phyloP scores from a whole-genome alignment of 345 rosid genomes.

The Dimocarpus longan region DNA sequence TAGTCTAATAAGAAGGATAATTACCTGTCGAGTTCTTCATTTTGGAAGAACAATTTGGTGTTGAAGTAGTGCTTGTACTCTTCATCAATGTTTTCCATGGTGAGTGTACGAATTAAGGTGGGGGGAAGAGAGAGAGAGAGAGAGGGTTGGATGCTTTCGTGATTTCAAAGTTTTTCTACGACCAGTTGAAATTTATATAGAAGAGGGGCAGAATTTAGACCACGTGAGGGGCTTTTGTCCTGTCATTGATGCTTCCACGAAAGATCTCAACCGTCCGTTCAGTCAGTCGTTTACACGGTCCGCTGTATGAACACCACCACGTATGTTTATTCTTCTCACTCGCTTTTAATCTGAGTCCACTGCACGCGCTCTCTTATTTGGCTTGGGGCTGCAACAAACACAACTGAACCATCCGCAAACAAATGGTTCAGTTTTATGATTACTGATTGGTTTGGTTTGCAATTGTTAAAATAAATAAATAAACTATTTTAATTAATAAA shows the following conservation, averaged over 20 bases:
- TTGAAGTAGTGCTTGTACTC: slow-evolving; percentile 36
- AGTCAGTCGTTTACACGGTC: neutral
- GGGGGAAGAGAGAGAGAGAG: neutral
- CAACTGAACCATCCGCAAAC: too few relatives aligned
- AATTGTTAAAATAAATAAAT: too few relatives aligned
- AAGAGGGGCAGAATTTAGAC: neutral
- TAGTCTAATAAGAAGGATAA: neutral
- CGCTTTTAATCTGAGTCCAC: neutral
- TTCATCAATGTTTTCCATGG: slow-evolving; percentile 24
- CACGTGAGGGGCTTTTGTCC: slow-evolving; percentile 6
- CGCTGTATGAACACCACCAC: neutral
- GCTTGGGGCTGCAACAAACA: too few relatives aligned
- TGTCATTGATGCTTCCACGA: neutral
- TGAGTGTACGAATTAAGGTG: too few relatives aligned
- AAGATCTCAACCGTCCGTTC: slow-evolving; percentile 15
- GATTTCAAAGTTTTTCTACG: neutral
- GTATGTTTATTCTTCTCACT: neutral
- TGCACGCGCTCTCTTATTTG: neutral
- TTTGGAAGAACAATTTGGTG: slow-evolving; percentile 30
- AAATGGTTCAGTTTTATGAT: too few relatives aligned
- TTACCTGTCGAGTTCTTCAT: slow-evolving; percentile 34
- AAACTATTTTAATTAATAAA: too few relatives aligned
- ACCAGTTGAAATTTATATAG: neutral
- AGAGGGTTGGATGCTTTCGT: neutral
- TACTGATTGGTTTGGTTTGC: too few relatives aligned